Evolutionary conservation across 495 filamentous ascomycete genomes (phyloP), one percentile per base, ranked within the genome.

Genomic region (Penicillium turbatum): DNA sequence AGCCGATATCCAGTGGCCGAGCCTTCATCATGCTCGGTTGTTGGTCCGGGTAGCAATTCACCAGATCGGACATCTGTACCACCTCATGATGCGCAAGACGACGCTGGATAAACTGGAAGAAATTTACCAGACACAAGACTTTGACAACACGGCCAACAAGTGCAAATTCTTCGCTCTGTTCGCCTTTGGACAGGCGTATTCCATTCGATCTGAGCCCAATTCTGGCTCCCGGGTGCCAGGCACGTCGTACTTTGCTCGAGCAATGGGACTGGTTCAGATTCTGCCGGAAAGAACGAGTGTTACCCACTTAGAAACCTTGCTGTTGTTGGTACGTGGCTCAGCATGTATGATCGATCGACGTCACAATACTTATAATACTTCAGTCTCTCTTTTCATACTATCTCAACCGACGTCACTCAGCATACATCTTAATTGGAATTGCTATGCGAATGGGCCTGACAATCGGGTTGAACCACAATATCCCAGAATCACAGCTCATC

Each of bases 121-220:
- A 42, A 71, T 76, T 19, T 74, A 76, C 40, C 64, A 66, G 46
- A 70, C 62, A 1, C 63, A 59, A 6, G 57, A 66, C 16, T 74
- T 76, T 38, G 60, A 72, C 21, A 65, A 55, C 42, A 62, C 58
- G 0, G 44, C 67, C 6, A 70, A 71, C 40, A 68, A 73, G 52
- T 73, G 71, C 64, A 74, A 73, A 42, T 76, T 70, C 51, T 74
- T 76, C 48, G 73, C 70, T 1, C 40, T 76, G 21, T 74, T 76
- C 55, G 73, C 73, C 8, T 74, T 76, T 51, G 72, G 72, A 4
- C 67, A 76, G 53, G 70, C 69, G 6, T 76, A 74, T 50, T 72
- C 73, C 0, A 68, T 72, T 52, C 60, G 70, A 6, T 66, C 65
- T 2, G 71, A 72, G 55, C 63, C 67, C 7, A 60, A 63, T 1